These are phyloP conservation scores for Mucor indicus DNA, from an alignment of 371 early-diverging fungal species.

Conservation along the genomic window DNA sequence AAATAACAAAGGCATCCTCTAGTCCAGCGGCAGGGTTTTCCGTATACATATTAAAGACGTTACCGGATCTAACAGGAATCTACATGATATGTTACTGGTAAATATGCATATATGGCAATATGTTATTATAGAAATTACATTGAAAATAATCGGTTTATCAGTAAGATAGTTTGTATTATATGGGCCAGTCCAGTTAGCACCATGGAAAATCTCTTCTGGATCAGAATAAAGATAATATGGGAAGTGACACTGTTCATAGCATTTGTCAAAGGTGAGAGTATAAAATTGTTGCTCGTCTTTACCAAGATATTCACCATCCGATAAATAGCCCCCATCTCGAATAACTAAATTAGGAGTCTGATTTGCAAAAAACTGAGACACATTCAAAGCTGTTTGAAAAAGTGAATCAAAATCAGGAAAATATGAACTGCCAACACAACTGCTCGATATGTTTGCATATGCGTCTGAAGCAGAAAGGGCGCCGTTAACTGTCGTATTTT, in stretches of 20 bases:
- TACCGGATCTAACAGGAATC: constrained; percentile 4
- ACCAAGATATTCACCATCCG: constrained; percentile 7
- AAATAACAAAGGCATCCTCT: constrained; percentile 1
- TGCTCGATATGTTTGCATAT: not conserved
- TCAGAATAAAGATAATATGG: constrained; percentile 8
- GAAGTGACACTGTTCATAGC: not conserved
- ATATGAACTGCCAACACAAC: not conserved
- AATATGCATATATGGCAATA: too few species aligned
- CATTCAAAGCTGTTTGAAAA: not conserved
- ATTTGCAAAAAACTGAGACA: constrained; percentile 7
- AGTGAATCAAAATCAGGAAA: constrained; percentile 1
- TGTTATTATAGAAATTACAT: too few species aligned
- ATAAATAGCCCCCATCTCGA: constrained; percentile 9
- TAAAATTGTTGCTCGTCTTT: constrained; percentile 1
- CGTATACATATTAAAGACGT: constrained; percentile 9
- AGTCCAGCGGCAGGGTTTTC: constrained; percentile 13
- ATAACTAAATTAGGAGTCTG: constrained; percentile 9
- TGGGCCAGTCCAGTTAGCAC: constrained; percentile 13
- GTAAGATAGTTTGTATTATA: constrained; percentile 6
- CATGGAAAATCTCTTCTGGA: constrained; percentile 8
- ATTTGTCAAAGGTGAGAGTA: constrained; percentile 4
- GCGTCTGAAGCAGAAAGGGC: not conserved
- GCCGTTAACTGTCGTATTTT: constrained; percentile 3
- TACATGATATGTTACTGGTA: too few species aligned
- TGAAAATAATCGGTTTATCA: constrained; percentile 8